Evolutionary conservation across 2,329 filamentous ascomycete species (phyloP).

Genomic region (Sporothrix sp.): DNA sequence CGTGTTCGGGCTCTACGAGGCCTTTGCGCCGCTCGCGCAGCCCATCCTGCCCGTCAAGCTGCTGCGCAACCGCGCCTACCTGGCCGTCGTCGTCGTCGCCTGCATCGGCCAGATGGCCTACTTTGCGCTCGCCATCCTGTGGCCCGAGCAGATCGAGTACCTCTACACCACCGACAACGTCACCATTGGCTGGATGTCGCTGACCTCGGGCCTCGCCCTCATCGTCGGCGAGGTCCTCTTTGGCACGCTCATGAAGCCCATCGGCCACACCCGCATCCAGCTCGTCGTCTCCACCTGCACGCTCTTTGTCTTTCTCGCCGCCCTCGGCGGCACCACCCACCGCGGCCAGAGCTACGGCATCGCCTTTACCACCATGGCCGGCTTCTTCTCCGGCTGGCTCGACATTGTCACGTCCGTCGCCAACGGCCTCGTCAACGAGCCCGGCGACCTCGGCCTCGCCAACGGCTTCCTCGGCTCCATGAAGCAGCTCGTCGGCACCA

Average conservation of each 20-base stretch:
- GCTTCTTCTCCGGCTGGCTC: constrained; percentile 15
- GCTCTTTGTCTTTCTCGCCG: constrained; percentile 11
- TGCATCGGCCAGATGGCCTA: constrained; percentile 30
- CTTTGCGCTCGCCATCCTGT: constrained; percentile 30
- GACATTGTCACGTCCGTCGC: constrained; percentile 12
- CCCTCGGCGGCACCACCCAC: constrained; percentile 12
- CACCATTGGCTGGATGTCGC: constrained; percentile 10
- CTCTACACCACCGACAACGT: constrained; percentile 19
- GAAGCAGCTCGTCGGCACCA: constrained; percentile 11
- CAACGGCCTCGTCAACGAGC: constrained; percentile 14
- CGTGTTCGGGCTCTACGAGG: constrained; percentile 23
- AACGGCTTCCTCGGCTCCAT: constrained; percentile 16
- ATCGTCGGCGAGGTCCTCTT: constrained; percentile 10
- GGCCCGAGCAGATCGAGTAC: constrained; percentile 27
- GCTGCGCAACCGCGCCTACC: constrained; percentile 24
- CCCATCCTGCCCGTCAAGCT: constrained; percentile 29
- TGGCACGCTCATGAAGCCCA: constrained; percentile 3
- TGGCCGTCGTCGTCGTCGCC: constrained; percentile 25
- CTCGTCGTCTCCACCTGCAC: constrained; percentile 7
- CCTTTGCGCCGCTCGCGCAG: constrained; percentile 22
- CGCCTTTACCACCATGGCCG: constrained; percentile 13
- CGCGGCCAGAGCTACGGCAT: constrained; percentile 7
- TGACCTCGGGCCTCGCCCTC: constrained; percentile 3
- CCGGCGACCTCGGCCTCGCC: constrained; percentile 14
- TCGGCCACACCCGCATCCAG: constrained; percentile 9